Conservation (phyloP, 371 early-diverging fungal genomes). For the Mucor velutinosus region DNA sequence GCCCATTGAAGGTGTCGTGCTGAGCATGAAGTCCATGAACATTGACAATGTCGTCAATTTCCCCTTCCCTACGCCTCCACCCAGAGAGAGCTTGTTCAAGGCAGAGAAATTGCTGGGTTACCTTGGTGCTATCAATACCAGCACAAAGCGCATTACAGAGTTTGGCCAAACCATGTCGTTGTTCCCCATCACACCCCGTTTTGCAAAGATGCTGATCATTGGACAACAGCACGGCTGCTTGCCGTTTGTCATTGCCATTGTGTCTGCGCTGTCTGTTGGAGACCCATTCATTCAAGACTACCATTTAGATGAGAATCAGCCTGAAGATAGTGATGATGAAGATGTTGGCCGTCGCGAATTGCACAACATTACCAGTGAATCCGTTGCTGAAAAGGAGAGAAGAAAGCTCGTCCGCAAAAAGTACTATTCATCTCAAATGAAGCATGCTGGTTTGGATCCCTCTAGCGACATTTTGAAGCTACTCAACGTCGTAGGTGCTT, state of each 20-base stretch:
- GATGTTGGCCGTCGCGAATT: constrained; percentile 40
- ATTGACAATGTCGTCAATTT: constrained; percentile 94
- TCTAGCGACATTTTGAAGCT: constrained; percentile 84
- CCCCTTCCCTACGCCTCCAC: constrained; percentile 94
- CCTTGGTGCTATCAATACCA: constrained; percentile 74
- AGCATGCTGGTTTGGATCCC: constrained; percentile 72
- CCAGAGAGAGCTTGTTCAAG: constrained; percentile 61
- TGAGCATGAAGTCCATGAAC: constrained; percentile 96
- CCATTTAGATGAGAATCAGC: constrained; percentile 53
- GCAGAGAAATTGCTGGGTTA: constrained; percentile 75
- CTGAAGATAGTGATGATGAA: constrained; percentile 51
- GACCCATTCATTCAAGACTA: constrained; percentile 85
- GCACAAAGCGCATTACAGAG: constrained; percentile 76
- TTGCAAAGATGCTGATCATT: constrained; percentile 92
- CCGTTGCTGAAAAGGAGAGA: constrained; percentile 53
- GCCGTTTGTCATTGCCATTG: constrained; percentile 87
- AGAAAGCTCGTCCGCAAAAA: constrained; percentile 48
- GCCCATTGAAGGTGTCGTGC: constrained; percentile 94
- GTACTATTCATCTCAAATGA: constrained; percentile 54
- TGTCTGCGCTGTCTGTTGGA: constrained; percentile 90
- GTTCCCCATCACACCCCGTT: constrained; percentile 95
- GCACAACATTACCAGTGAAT: constrained; percentile 44
- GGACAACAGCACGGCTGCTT: constrained; percentile 84
- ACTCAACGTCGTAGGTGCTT: constrained; percentile 87
- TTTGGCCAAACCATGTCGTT: constrained; percentile 88